phyloP scores from a whole-genome alignment of 2,329 filamentous ascomycete genomes.

The Dactylellina sp. region DNA sequence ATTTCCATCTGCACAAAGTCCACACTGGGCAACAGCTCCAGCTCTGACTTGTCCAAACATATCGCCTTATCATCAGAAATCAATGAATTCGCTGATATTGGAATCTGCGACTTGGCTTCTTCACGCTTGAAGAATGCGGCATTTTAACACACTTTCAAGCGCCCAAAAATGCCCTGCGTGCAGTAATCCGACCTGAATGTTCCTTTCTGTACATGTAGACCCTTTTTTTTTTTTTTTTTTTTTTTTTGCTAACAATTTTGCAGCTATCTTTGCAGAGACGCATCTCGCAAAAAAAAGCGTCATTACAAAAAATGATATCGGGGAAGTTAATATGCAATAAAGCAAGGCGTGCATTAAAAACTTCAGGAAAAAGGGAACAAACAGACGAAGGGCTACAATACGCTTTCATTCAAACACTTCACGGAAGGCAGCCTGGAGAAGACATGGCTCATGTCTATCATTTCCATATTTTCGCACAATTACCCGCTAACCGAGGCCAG shows the following conservation, averaged over 20 bases:
- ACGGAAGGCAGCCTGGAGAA: conserved; percentile 20
- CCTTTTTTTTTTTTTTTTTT: no score
- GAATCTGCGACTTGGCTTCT: conserved; percentile 32
- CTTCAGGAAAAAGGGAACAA: conserved; percentile 2
- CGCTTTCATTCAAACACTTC: conserved; percentile 28
- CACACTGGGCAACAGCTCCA: conserved; percentile 13
- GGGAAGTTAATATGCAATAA: conserved; percentile 24
- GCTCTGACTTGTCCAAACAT: no score
- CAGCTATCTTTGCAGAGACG: conserved; percentile 8
- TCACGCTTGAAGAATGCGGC: conserved; percentile 46
- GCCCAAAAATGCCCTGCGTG: neutral
- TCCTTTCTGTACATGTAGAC: conserved; percentile 4
- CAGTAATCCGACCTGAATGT: no score
- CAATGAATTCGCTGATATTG: conserved; percentile 13
- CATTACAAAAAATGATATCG: no score
- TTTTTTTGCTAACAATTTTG: neutral
- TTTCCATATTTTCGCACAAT: neutral
- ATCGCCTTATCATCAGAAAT: conserved; percentile 8
- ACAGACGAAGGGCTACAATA: neutral
- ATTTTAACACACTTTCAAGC: no score
- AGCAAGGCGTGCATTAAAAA: conserved; percentile 19
- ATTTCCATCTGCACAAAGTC: conserved; percentile 35
- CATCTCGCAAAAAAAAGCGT: conserved; percentile 19
- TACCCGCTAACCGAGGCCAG: conserved; percentile 48
- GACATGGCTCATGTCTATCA: neutral